These are phyloP conservation scores for Fusarium falciforme DNA, from an alignment of 2,329 filamentous ascomycete species.

Conservation along the genomic window DNA sequence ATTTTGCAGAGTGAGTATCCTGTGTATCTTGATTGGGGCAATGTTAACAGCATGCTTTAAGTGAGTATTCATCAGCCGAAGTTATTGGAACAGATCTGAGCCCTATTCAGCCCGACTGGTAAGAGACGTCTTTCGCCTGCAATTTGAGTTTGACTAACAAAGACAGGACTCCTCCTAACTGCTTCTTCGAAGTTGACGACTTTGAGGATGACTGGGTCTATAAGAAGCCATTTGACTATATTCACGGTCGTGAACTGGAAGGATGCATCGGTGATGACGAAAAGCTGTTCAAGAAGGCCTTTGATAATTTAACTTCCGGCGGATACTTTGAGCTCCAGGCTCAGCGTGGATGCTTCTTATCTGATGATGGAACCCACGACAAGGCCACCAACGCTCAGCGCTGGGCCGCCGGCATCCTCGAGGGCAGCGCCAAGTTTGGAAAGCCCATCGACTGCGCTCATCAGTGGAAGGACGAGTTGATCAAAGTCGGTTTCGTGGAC, in stretches of 20 bases:
- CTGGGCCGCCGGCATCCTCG: conserved; percentile 5
- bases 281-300: not conserved
- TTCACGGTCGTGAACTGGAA: conserved; percentile 23
- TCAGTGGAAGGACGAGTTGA: conserved; percentile 12
- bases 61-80: not conserved
- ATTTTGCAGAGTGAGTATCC: conserved; percentile 7
- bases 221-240: conserved; percentile 11
- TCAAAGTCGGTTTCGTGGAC: not conserved
- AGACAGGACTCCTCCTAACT: conserved; percentile 19
- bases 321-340: conserved; percentile 23
- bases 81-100: not conserved
- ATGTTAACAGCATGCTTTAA: not conserved
- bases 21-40: not conserved
- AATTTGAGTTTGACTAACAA: fast-evolving
- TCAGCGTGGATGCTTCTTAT: not conserved
- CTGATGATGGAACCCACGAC: conserved; percentile 13
- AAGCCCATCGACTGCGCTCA: conserved; percentile 9
- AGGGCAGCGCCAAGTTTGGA: conserved; percentile 21
- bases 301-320: not conserved
- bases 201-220: conserved; percentile 26
- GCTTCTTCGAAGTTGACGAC: conserved; percentile 24
- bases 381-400: conserved; percentile 3
- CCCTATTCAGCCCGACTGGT: not conserved
- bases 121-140: fast-evolving
- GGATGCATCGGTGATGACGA: conserved; percentile 6